phyloP scores from a whole-genome alignment of 495 filamentous ascomycete species.

The Letharia lupina region DNA sequence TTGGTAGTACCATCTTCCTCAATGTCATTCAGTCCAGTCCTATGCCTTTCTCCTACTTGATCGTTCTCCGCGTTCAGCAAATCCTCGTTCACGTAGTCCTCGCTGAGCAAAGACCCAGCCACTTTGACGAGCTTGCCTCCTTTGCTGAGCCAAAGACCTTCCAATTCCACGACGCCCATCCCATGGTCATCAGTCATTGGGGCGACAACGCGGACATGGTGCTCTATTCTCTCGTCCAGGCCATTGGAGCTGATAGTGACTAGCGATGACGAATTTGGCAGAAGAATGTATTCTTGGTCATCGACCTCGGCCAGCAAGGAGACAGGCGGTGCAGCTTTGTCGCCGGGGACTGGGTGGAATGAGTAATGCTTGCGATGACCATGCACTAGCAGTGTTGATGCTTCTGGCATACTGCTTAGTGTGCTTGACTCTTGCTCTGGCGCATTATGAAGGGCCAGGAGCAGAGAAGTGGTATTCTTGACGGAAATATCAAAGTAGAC shows the following conservation, averaged over 20 bases:
- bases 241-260: conserved; percentile 27
- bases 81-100: conserved; percentile 27
- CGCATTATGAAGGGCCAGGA: conserved; percentile 33
- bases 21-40: conserved; percentile 20
- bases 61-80: conserved; percentile 22
- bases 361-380: conserved; percentile 23
- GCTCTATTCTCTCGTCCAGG: conserved; percentile 24
- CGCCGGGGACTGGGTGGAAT: conserved; percentile 25
- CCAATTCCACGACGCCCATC: conserved; percentile 30
- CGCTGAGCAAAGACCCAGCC: conserved; percentile 21
- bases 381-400: conserved; percentile 2
- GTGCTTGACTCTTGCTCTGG: conserved; percentile 1
- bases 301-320: conserved; percentile 33
- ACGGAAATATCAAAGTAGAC: conserved; percentile 35
- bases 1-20: conserved; percentile 14
- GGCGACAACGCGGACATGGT: conserved; percentile 32
- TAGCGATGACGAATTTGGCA: conserved; percentile 28
- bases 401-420: conserved; percentile 1
- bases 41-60: conserved; percentile 25
- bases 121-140: conserved; percentile 29
- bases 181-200: conserved; percentile 31
- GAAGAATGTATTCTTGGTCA: conserved; percentile 32
- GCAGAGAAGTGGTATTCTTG: conserved; percentile 28
- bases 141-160: conserved; percentile 34
- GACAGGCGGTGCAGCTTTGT: conserved; percentile 27